A percentile compares a stretch with the other conserved stretches of the same genome.
Evolutionary conservation across 2,329 filamentous ascomycete genomes (phyloP).

Genomic region (Pseudovirgaria hyperparasitica): DNA sequence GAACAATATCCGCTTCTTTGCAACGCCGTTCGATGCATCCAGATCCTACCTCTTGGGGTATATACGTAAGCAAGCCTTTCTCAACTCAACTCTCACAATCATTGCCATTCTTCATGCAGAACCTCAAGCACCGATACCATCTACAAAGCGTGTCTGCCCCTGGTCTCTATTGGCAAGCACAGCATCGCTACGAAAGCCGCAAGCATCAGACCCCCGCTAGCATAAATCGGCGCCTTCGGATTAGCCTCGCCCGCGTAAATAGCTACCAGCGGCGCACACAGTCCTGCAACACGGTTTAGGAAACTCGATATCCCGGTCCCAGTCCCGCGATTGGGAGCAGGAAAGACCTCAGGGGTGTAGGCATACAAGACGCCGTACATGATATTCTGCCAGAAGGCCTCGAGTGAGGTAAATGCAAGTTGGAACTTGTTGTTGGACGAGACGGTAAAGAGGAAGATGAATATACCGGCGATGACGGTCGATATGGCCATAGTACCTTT

Average conservation of each 20-base stretch:
- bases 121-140: no score
- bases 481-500: slow-evolving; percentile 58
- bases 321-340: slow-evolving; percentile 57
- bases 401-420: slow-evolving; percentile 53
- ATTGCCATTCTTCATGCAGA: no score
- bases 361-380: slow-evolving; percentile 61
- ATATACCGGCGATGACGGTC: slow-evolving; percentile 53
- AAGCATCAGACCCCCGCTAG: slow-evolving; percentile 29
- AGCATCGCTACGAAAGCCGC: slow-evolving; percentile 30
- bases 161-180: slow-evolving; percentile 30
- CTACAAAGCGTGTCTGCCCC: slow-evolving; percentile 29
- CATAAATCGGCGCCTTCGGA: slow-evolving; percentile 30
- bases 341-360: slow-evolving; percentile 67
- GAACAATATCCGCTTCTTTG: no score
- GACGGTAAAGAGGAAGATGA: slow-evolving; percentile 53
- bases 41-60: no score
- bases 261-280: slow-evolving; percentile 57
- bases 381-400: slow-evolving; percentile 51
- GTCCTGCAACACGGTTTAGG: slow-evolving; percentile 53
- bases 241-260: slow-evolving; percentile 25
- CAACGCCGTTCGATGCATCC: no score
- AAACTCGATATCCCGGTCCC: slow-evolving; percentile 62
- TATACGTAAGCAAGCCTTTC: no score
- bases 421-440: slow-evolving; percentile 45
- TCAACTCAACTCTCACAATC: no score